Base-by-base conservation (phyloP, 2,329 filamentous ascomycete species). In the Cyphellophora attinorum region DNA sequence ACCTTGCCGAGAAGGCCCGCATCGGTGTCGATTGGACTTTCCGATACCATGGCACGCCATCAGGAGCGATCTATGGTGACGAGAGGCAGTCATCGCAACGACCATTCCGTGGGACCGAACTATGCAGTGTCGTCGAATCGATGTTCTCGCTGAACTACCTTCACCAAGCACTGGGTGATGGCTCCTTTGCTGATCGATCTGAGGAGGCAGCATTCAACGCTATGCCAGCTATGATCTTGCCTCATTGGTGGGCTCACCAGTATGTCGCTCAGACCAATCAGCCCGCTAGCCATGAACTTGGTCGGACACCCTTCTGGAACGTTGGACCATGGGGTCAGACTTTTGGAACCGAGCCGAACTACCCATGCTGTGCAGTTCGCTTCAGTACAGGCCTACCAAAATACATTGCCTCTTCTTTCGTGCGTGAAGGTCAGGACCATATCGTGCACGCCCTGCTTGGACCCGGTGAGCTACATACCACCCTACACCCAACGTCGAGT, bases 331-430 rank as follows among this genome's bases (percentile, higher is more conserved):
- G 51, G 17, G 62, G 62, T 2, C 60, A 67, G 25, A 67, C 64
- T 0, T 74, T 67, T 46, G 70, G 68, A 2, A 53, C 73, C 11
- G 68, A 72, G 37, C 66, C 67, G 2, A 60, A 69, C 19, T 72
- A 56, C 37, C 58, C 58, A 19, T 76, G 71, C 51, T 76, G 72
- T 44, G 72, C 70, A 1, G 72, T 76, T 39, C 76, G 76, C 38
- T 68, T 74, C 42, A 65, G 63, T 1, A 70, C 74, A 45, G 72
- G 67, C 6, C 72, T 67, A 40, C 70, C 72, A 0, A 75, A 75
- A 42, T 74, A 70, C 37, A 48, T 70, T 1, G 60, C 67, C 6
- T 57, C 62, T 37, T 63, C 62, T 38, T 75, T 61, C 52, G 60
- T 66, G 5, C 48, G 46, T 6, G 50, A 59, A 3, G 64, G 61